Base-by-base conservation (phyloP, 78 protist genomes). In the Cavenderia fasciculata region DNA sequence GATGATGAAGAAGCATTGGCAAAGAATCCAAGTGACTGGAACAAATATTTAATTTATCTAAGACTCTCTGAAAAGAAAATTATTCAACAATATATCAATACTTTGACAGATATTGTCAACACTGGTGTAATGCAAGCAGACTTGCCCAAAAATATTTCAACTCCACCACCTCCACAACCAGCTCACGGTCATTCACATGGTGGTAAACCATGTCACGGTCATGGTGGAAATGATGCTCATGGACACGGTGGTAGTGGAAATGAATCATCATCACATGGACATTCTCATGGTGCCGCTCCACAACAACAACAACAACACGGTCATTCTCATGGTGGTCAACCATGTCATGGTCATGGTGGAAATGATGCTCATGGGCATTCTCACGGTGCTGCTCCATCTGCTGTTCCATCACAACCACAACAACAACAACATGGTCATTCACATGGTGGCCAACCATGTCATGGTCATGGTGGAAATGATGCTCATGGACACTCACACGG, bases 31-130 rank as follows among this genome's bases (percentile, higher is more conserved):
- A 33, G 69, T 33, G 43, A 56, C n/a, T 25, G 43, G 4, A 43
- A 14, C n/a, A 16, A 76, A 19, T 79, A 19, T 21, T 52, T 52
- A 19, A 27, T 79, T 12, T 79, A 79, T 43, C 11, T 29, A 40
- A 51, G 25, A 65, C 62, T 79, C 49, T n/a, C 72, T 41, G 88
- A 79, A 66, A 79, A 79, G 75, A 79, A 79, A 66, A 66, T 79
- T 18, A 38, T 65, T 4, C 66, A 62, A 1, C 29, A 68, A 52
- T 63, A 79, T 11, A 79, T 79, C 56, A 79, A 79, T 54, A 68
- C 66, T 27, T n/a, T 65, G 68, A 79, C 70, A 25, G 31, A 66
- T 31, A 4, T 59, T 79, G 25, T 44, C 16, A 44, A 46, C 21
- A 25, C 73, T 19, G 34, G 34, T 34, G 16, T 41, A 38, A 5